Conservation (phyloP, 345 rosid species). For the Hibiscus syriacus region DNA sequence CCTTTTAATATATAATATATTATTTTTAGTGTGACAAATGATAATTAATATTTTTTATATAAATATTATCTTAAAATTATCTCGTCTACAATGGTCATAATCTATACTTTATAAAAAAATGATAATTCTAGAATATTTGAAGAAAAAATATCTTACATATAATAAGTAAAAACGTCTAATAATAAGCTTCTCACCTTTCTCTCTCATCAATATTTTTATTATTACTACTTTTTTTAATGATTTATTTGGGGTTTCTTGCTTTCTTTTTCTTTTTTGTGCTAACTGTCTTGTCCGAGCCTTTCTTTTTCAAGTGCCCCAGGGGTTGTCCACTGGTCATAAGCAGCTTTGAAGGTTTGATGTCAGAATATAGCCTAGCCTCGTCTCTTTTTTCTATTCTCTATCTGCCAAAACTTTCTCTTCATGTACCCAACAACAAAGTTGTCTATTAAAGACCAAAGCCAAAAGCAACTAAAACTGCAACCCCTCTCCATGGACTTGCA, state of each 20-base stretch:
- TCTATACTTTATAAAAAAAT: too few species aligned
- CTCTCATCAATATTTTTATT: not conserved
- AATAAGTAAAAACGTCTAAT: too few species aligned
- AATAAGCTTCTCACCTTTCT: not conserved
- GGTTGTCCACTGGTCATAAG: constrained; percentile 41
- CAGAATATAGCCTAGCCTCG: constrained; percentile 35
- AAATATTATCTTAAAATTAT: too few species aligned
- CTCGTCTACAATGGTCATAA: too few species aligned
- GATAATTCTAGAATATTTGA: too few species aligned
- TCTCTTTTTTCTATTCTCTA: constrained; percentile 18
- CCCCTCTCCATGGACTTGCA: constrained; percentile 71
- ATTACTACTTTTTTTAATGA: too few species aligned
- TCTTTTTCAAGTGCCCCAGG: constrained; percentile 44
- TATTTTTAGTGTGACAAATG: too few species aligned
- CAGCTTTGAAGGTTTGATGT: constrained; percentile 43
- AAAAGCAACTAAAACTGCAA: constrained; percentile 12
- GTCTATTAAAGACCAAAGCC: not conserved
- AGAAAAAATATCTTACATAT: too few species aligned
- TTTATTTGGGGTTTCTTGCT: too few species aligned
- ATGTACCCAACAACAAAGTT: constrained; percentile 14
- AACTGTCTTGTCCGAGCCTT: constrained; percentile 69
- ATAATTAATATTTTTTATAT: too few species aligned
- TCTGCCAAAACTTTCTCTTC: constrained; percentile 33
- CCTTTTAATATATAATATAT: too few species aligned
- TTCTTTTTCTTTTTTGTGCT: not conserved